These are phyloP conservation scores for Aquilaria yunnanensis DNA, from an alignment of 345 rosid species.

Conservation along the genomic window DNA sequence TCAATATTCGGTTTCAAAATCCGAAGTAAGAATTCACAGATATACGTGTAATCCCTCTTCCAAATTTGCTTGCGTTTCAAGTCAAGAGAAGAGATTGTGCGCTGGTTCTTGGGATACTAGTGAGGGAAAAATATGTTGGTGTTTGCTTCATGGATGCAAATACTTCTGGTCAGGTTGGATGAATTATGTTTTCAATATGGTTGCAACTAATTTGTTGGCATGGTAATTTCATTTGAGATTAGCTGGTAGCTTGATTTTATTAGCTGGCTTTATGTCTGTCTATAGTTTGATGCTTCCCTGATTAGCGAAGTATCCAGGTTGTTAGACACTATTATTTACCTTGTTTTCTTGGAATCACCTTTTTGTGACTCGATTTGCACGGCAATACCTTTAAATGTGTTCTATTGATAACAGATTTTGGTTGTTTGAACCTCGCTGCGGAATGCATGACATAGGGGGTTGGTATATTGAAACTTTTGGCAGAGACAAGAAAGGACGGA, in stretches of 20 bases:
- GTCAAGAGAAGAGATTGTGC: no score
- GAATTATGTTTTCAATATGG: background rate
- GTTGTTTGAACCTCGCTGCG: constrained; percentile 95
- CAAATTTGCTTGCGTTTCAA: no score
- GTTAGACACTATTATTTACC: no score
- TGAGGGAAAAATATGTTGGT: no score
- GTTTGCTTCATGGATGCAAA: background rate
- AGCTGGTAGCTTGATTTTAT: background rate
- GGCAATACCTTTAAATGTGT: constrained; percentile 5
- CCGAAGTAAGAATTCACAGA: no score
- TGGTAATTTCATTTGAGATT: background rate
- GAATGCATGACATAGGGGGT: constrained; percentile 85
- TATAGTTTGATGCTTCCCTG: constrained; percentile 2
- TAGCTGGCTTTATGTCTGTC: background rate
- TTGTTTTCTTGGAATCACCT: background rate
- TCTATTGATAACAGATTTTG: constrained; percentile 57
- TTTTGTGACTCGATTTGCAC: background rate
- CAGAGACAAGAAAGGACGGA: constrained; percentile 61
- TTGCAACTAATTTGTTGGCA: no score
- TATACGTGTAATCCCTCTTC: no score
- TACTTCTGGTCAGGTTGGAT: background rate
- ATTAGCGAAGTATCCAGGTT: background rate
- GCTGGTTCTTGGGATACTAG: no score
- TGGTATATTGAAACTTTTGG: constrained; percentile 97
- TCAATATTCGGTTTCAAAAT: no score